Evolutionary conservation across 2,329 filamentous ascomycete genomes (phyloP), one percentile per base, ranked within the genome.

Genomic region (Penicillium freii): DNA sequence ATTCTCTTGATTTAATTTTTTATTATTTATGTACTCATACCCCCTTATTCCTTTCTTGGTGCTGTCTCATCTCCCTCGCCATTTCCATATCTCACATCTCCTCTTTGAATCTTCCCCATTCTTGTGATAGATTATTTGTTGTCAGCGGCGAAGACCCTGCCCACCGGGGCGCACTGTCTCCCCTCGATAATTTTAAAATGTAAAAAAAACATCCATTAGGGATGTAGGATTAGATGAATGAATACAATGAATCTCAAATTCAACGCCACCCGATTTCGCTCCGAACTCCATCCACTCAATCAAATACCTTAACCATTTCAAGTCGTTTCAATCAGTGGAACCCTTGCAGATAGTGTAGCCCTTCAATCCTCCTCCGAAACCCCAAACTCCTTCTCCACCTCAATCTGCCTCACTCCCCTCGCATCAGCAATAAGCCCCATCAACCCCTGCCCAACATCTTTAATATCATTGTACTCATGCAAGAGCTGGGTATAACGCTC

Each of bases 391-490:
- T 60, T 65, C 54, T 75, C 70, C 31, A 79, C 71, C 29, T 77
- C 75, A 25, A 71, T 61, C 52, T 84, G 78, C 55, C 83, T 76
- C 44, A 84, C 78, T 9, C 85, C 85, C 42, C 85, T 75, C 59
- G 81, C 79, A 57, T 90, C 87, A 4, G 87, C 87, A 69, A 90
- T 84, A 65, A 90, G 72, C 0, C 85, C 86, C 73, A 89, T 81
- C 31, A 90, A 67, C 0, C 86, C 87, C 66, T 86, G 82, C 0
- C 83, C 87, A 8, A 88, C 77, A 70, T 90, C 87, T 61, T 86
- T 85, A 64, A 89, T 84, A 70, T 89, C 87, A 65, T 90, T 90
- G 73, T 90, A 90, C 56, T 83, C 77, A 62, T 89, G 86, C 33
- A 90, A 76, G 4, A 87, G 76, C 57, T 79, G 80, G 66, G 90